Base-by-base conservation (phyloP, 495 filamentous ascomycete genomes). In the Penicillium chermesinum region DNA sequence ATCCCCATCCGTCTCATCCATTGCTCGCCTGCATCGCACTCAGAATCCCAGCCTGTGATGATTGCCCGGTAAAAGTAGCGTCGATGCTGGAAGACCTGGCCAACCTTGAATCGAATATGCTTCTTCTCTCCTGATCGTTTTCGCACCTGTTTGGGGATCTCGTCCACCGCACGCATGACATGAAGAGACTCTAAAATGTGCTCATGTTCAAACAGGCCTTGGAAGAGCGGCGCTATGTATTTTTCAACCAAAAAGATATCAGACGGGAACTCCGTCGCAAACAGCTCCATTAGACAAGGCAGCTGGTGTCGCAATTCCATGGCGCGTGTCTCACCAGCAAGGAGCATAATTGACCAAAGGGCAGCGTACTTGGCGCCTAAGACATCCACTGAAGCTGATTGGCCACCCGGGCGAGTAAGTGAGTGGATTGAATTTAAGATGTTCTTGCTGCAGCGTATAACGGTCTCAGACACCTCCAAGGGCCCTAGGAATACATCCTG, bases 21-120 rank as follows among this genome's bases (percentile, higher is more conserved):
- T 62, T 55, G 63, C 71, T 83, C 67, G 22, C 57, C 58, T 12
- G 75, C 65, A 53, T 67, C 64, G 63, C 75, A 79, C 65, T 79
- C 73, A 0, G 73, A 63, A 48, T 89, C 85, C 93, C 93, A 98
- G 14, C 91, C 91, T 9, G 83, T 86, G 50, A 98, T 87, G 9
- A 95, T 73, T 16, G 84, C 90, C 17, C 76, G 70, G 60, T 93
- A 96, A 17, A 74, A 64, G 65, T 95, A 96, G 39, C 88, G 79
- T 55, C 74, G 83, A 61, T 97, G 93, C 43, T 72, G 75, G 60
- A 97, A 93, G 2, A 94, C 79, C 53, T 93, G 85, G 3, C 93
- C 93, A 38, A 98, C 79, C 46, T 73, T 79, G 67, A 85, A 91
- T 45, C 62, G 72, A n/a, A 89, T 80, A 17, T 65, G 65, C 15